Percentiles rank a stretch among this genome's conserved stretches.
Conservation (phyloP, 108 stramenopile genomes). For the Skeletonema tropicum region DNA sequence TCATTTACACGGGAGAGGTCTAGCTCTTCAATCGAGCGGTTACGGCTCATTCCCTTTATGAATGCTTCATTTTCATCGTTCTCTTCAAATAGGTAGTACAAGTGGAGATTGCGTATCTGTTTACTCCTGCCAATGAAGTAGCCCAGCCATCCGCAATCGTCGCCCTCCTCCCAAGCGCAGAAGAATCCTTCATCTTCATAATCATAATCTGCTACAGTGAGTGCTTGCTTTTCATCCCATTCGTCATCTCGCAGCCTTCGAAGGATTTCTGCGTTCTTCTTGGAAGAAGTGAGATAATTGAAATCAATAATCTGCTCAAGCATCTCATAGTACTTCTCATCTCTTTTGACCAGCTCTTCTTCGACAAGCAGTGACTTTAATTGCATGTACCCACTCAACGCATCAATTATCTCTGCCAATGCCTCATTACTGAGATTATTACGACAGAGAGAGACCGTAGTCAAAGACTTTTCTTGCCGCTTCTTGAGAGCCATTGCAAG, state of each 20-base stretch:
- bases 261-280: neutral
- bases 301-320: slow-evolving; percentile 1
- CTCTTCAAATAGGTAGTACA: neutral
- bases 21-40: neutral
- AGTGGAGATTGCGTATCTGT: neutral
- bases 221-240: too few relatives aligned
- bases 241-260: neutral
- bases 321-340: neutral
- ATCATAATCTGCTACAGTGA: neutral
- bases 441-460: neutral
- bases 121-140: slow-evolving; percentile 2
- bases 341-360: neutral
- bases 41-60: neutral
- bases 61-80: neutral
- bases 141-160: slow-evolving; percentile 1
- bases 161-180: neutral
- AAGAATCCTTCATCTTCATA: neutral
- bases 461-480: neutral
- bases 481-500: neutral
- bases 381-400: neutral
- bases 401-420: neutral
- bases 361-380: neutral
- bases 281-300: neutral
- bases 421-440: neutral
- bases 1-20: too few relatives aligned